phyloP scores from a whole-genome alignment of 177 flowering plant species.

The Vitis hybrid region DNA sequence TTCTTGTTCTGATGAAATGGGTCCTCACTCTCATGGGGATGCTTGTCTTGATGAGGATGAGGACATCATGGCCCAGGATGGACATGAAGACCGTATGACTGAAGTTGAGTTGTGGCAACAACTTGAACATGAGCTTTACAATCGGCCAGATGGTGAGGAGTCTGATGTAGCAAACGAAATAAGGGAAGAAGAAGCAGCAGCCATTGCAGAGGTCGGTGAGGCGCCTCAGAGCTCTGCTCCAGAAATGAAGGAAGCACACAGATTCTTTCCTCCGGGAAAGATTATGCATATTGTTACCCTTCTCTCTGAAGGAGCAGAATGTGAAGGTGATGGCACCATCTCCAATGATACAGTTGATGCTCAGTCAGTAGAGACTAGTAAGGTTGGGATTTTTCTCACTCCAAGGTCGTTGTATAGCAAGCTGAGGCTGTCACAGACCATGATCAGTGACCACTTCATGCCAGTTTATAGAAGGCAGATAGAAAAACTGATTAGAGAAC shows the following conservation, averaged over 20 bases:
- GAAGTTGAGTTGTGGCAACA: constrained; percentile 96
- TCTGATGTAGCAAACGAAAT: constrained; percentile 56
- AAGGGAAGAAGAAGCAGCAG: constrained; percentile 80
- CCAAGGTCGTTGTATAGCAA: constrained; percentile 80
- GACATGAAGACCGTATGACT: constrained; percentile 64
- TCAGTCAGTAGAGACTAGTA: constrained; percentile 30
- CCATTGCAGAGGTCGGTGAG: constrained; percentile 58
- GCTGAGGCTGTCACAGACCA: constrained; percentile 78
- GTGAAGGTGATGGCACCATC: constrained; percentile 21
- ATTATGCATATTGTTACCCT: constrained; percentile 81
- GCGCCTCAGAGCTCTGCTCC: constrained; percentile 38
- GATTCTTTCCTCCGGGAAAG: constrained; percentile 93
- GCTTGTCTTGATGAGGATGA: constrained; percentile 41
- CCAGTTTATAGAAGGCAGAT: constrained; percentile 87
- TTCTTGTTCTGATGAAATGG: constrained; percentile 33
- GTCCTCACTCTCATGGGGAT: constrained; percentile 16
- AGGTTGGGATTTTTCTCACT: constrained; percentile 74
- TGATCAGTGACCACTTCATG: constrained; percentile 97
- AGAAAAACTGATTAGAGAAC: constrained; percentile 66
- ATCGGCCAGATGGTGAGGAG: constrained; percentile 37
- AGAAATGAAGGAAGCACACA: constrained; percentile 70
- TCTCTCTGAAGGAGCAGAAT: constrained; percentile 23
- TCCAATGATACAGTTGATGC: constrained; percentile 25
- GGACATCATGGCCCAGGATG: constrained; percentile 32
- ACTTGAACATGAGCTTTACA: constrained; percentile 77